Evolutionary conservation across 352 stramenopile species (phyloP), one percentile per base, ranked within the genome.

Genomic region (Pythium oligandrum): DNA sequence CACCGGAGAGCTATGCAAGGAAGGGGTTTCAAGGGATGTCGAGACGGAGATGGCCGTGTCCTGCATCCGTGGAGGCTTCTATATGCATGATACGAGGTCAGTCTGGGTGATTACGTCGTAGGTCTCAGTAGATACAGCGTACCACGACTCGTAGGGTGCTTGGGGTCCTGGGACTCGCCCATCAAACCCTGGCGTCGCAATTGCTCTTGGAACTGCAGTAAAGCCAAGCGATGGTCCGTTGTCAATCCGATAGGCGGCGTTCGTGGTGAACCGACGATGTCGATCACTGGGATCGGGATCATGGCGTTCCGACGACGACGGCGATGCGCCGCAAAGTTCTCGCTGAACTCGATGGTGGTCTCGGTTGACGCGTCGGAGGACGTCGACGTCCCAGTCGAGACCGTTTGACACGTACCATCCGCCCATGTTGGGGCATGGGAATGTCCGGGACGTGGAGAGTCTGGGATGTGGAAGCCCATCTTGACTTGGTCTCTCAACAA

Each of bases 391-490:
- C 49, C 54, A 35, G 51, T 35, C 4, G 59, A 66, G 40, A 63
- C 43, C 10, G 50, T 49, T 12, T 57, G 62, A 60, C 55, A 68
- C 39, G n/a, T 42, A 30, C 36, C 64, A 64, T 32, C 62, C 37
- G 17, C 17, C 17, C 17, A 26, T 26, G 17, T 26, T 26, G 17
- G 17, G 17, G 17, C 17, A 26, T 26, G 0, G 0, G 17, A 26
- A 26, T 62, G 54, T 32, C 47, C 44, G 36, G 54, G 9, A 52
- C 64, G 63, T 2, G 75, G 68, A 5, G 75, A 86, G 51, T 87
- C 66, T 32, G 74, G 78, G 57, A 87, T 86, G 63, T 78, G 76
- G 68, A 77, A 84, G 44, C 78, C 78, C 78, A 89, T 89, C 31
- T 47, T 42, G 8, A 11, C 26, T 10, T 34, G 38, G 4, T 30